Conservation (phyloP, 345 rosid species). For the Firmiana major region DNA sequence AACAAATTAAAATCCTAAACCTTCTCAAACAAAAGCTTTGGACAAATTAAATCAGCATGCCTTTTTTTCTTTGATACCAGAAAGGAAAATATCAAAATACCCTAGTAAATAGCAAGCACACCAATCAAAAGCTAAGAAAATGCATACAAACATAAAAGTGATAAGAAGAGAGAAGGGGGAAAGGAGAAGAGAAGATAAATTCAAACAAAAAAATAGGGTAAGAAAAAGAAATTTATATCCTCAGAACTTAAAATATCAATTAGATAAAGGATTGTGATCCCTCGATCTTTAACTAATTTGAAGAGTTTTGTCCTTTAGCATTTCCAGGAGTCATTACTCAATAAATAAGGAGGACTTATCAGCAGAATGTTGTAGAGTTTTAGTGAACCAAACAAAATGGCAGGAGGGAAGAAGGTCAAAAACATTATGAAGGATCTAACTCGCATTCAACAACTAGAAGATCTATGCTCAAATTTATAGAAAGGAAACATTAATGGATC, state of each 20-base stretch:
- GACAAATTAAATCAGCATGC: neutral
- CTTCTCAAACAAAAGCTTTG: neutral
- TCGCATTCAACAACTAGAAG: neutral
- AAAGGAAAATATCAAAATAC: neutral
- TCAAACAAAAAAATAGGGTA: neutral
- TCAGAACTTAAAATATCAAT: neutral
- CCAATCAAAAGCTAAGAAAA: neutral
- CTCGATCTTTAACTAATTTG: neutral
- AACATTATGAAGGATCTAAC: neutral
- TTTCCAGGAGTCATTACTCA: neutral
- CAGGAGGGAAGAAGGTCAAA: neutral
- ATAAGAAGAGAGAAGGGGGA: neutral
- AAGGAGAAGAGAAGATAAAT: neutral
- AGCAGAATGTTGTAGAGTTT: neutral
- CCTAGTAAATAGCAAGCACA: neutral
- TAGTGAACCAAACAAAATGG: neutral
- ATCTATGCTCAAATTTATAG: constrained; percentile 12
- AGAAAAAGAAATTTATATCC: neutral
- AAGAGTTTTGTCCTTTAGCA: too few species aligned
- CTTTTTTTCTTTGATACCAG: neutral
- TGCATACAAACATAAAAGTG: neutral
- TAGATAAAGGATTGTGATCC: neutral
- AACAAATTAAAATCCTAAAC: neutral
- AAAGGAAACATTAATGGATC: constrained; percentile 8
- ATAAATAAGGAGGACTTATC: neutral